Base-by-base conservation (phyloP, 352 stramenopile genomes). In the Globisporangium camurandrum region DNA sequence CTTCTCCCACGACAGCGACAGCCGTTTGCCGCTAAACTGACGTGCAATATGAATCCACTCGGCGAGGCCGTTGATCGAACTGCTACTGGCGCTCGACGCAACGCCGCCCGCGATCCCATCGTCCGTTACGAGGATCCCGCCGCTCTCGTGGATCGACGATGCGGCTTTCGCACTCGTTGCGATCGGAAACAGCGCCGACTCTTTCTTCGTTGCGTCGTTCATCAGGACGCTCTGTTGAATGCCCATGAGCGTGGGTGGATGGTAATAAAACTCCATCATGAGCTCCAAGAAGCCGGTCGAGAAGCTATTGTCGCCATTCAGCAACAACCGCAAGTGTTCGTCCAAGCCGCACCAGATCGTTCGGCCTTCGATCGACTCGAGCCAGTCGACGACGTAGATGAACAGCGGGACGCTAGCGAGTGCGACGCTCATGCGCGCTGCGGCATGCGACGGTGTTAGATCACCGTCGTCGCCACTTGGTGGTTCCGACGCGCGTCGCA, bases 231-330 rank as follows among this genome's bases (percentile, higher is more conserved):
- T 86, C 39, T 93, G 77, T 37, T 90, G 79, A 37, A 84, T 69
- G 14, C 82, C 79, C 6, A 84, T 54, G 0, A 75, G 51, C 37
- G 63, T 83, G 3, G 50, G 54, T 19, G 76, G 77, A 45, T 93
- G 75, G 37, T 87, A 88, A 56, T 88, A 88, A 48, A 88, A 86
- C 51, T 91, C 79, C 67, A 89, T 86, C 78, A 90, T 89, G 22
- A 91, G 69, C 53, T 91, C 77, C 16, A 88, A 46, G 38, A 91
- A 88, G 0, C 76, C 76, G 20, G 69, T 55, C 2, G 75, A 86
- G 31, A 86, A 86, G 42, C 55, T 86, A 23, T 75, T 65, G 46
- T 90, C 70, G n/a, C 75, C 75, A 40, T 85, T 86, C n/a, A 88
- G 27, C 19, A 87, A 71, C 44, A 76, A 57, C 17, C 76, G 73